Base-by-base conservation (phyloP, 345 rosid species). In the Boechera stricta region DNA sequence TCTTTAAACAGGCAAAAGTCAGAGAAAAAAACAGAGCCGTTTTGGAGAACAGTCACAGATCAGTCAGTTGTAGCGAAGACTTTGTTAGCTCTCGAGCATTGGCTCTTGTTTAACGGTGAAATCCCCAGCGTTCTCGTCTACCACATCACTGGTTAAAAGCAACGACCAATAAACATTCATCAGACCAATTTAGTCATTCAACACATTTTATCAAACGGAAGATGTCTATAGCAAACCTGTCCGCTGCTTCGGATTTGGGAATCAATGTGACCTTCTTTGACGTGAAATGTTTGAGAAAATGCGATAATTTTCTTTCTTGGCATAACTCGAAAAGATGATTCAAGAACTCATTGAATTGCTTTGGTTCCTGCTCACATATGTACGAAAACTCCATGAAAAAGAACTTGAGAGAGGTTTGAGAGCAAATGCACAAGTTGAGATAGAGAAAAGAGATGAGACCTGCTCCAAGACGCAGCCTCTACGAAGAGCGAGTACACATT, bases 401-500 rank as follows among this genome's bases (percentile, higher is more conserved):
- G 32, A 31, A n/a, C 29, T 45, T 51, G 2, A 13, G 11, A 15
- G 32, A 29, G 54, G 41, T 39, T 48, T 16, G n/a, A 56, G n/a
- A 51, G 21, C 2, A 54, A 78, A 24, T 35, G 44, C 36, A 21
- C 18, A 75, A n/a, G 47, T 44, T 0, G 3, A 72, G 69, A 47
- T 57, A 57, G 60, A 62, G 63, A 61, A 58, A 71, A 70, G 71
- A 57, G 47, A 64, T 29, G 69, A 71, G 83, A 92, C 99, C 74
- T 95, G 98, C 82, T 89, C 99, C 60, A 86, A 77, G 73, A 95
- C 81, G 81, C 97, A 95, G 72, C 94, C 91, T 82, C 84, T 91
- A 13, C 97, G 97, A 54, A 95, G 88, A 53, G 96, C 86, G 62
- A 63, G 69, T 38, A 92, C 70, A 71, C 88, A 86, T 64, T 89